Evolutionary conservation across 2,329 filamentous ascomycete genomes (phyloP).

Genomic region (Neofusicoccum cordaticola): DNA sequence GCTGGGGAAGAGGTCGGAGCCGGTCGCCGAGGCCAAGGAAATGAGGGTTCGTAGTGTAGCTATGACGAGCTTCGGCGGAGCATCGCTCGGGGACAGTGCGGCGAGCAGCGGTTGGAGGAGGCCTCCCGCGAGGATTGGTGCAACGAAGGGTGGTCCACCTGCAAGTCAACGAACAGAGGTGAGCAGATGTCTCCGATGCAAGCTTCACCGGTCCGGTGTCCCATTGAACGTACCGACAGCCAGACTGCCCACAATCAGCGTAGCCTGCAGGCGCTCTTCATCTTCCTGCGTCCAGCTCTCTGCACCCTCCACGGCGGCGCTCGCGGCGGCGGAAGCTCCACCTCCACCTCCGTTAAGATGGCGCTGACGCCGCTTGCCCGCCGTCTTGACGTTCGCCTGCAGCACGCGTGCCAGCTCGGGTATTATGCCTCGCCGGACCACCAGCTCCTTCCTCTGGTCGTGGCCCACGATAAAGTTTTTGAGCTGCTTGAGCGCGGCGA

Average conservation of each 20-base stretch:
- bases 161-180: slow-evolving; percentile 3
- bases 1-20: slow-evolving; percentile 53
- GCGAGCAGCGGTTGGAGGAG: slow-evolving; percentile 68
- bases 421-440: slow-evolving; percentile 68
- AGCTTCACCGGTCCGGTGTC: not conserved
- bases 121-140: slow-evolving; percentile 66
- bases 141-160: slow-evolving; percentile 79
- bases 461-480: slow-evolving; percentile 93
- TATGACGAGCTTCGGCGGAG: slow-evolving; percentile 64
- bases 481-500: slow-evolving; percentile 64
- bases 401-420: slow-evolving; percentile 58
- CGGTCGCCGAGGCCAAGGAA: slow-evolving; percentile 61
- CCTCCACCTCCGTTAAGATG: slow-evolving; percentile 26
- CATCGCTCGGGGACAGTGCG: slow-evolving; percentile 64
- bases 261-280: slow-evolving; percentile 69
- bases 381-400: slow-evolving; percentile 41
- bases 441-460: slow-evolving; percentile 78
- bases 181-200: not conserved
- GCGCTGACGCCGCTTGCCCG: slow-evolving; percentile 43
- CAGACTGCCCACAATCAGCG: slow-evolving; percentile 80
- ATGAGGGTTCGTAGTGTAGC: slow-evolving; percentile 73
- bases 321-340: slow-evolving; percentile 11
- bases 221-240: slow-evolving; percentile 64
- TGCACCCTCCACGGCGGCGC: slow-evolving; percentile 22
- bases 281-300: slow-evolving; percentile 60